Evolutionary conservation across 257 asterid species (phyloP).

Genomic region (Orobanche coerulescens): DNA sequence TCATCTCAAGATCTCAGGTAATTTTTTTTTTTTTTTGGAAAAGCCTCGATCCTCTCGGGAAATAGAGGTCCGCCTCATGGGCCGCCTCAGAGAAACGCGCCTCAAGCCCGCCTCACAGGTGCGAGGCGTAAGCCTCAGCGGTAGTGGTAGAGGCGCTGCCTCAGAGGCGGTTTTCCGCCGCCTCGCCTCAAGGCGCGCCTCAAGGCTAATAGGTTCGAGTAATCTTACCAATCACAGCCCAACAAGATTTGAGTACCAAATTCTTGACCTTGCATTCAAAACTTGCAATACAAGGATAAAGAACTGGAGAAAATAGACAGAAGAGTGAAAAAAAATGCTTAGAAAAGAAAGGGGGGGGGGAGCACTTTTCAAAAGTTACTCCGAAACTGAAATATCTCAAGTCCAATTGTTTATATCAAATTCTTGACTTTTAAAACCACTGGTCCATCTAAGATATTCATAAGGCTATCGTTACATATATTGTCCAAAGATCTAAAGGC

Average conservation of each 20-base stretch:
- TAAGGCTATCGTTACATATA: background rate
- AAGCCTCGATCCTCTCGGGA: no score
- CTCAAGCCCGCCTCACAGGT: no score
- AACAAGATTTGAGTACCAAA: background rate
- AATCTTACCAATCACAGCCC: no score
- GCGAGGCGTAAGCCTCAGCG: no score
- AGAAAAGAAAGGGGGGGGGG: background rate
- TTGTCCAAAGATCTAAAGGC: background rate
- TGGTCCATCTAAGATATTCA: constrained; percentile 3
- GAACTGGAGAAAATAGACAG: background rate
- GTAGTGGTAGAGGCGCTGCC: no score
- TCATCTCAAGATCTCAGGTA: no score
- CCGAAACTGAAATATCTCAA: constrained; percentile 1
- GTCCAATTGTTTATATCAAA: background rate
- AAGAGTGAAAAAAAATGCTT: background rate
- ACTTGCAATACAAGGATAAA: background rate
- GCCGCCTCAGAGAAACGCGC: no score
- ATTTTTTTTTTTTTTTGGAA: no score
- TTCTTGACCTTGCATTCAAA: background rate
- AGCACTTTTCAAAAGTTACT: background rate
- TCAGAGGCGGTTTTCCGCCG: no score
- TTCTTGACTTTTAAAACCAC: constrained; percentile 8
- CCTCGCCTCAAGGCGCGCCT: no score
- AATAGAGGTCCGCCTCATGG: no score
- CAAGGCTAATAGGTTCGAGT: no score